These are phyloP conservation scores for Groenewaldozyma auringiensis DNA, from an alignment of 1,139 yeast species.

Conservation along the genomic window DNA sequence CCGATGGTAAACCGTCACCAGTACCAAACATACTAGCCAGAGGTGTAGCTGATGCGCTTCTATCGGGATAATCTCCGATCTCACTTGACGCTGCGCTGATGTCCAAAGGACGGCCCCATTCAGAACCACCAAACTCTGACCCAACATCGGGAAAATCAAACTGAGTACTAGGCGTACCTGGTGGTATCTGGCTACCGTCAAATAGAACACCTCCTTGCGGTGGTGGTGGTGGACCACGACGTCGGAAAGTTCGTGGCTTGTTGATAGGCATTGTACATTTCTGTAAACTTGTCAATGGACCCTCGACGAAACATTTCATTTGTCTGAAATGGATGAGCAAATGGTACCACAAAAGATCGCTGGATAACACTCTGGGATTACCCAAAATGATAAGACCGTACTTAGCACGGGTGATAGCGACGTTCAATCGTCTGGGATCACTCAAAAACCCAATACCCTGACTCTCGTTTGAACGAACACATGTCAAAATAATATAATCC, in stretches of 20 bases:
- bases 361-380: slow-evolving; percentile 70
- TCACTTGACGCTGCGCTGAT: neutral
- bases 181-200: neutral
- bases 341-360: slow-evolving; percentile 72
- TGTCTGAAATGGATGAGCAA: slow-evolving; percentile 73
- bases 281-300: slow-evolving; percentile 76
- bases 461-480: slow-evolving; percentile 84
- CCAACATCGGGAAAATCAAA: slow-evolving; percentile 35
- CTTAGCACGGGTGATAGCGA: slow-evolving; percentile 86
- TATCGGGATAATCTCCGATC: neutral
- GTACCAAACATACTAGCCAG: neutral
- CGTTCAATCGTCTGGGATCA: slow-evolving; percentile 87
- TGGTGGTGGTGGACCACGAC: neutral
- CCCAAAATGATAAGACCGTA: slow-evolving; percentile 79
- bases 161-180: slow-evolving; percentile 43
- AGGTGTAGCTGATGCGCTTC: neutral
- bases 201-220: neutral
- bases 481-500: slow-evolving; percentile 78
- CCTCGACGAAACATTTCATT: slow-evolving; percentile 84
- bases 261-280: slow-evolving; percentile 50
- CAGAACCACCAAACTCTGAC: slow-evolving; percentile 3
- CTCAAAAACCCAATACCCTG: slow-evolving; percentile 80
- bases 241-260: slow-evolving; percentile 16
- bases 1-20: neutral
- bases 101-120: slow-evolving; percentile 1